phyloP scores from a whole-genome alignment of 2,329 filamentous ascomycete species.

The Verticillium tricorpus region DNA sequence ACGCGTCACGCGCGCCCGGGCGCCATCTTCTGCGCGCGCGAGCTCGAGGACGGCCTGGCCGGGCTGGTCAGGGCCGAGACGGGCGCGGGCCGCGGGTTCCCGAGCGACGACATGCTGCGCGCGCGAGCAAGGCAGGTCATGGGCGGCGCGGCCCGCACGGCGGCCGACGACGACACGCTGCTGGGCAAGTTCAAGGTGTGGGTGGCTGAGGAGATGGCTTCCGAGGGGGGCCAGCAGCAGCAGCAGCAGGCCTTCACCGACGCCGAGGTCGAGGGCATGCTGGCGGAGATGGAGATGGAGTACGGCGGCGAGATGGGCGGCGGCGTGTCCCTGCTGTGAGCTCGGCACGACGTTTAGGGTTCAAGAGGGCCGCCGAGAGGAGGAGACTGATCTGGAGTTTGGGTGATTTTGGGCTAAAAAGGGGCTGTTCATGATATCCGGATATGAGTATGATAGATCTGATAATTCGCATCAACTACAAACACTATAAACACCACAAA shows the following conservation, averaged over 20 bases:
- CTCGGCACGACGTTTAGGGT: too few relatives aligned
- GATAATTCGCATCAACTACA: too few relatives aligned
- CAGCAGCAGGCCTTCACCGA: background rate
- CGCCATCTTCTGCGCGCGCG: conserved; percentile 52
- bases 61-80: conserved; percentile 41
- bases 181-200: conserved; percentile 50
- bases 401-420: too few relatives aligned
- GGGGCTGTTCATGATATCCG: too few relatives aligned
- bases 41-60: conserved; percentile 51
- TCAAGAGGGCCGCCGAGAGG: background rate
- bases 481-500: too few relatives aligned
- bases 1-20: conserved; percentile 41
- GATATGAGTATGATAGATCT: too few relatives aligned
- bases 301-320: background rate
- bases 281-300: conserved; percentile 22
- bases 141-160: conserved; percentile 36
- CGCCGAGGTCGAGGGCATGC: conserved; percentile 30
- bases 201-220: background rate
- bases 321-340: background rate
- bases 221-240: background rate
- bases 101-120: conserved; percentile 42
- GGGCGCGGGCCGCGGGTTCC: conserved; percentile 33
- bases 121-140: conserved; percentile 44
- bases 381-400: background rate
- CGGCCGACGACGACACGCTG: conserved; percentile 50